phyloP scores from a whole-genome alignment of 306 rosid genomes.

The Castanospermum australe region DNA sequence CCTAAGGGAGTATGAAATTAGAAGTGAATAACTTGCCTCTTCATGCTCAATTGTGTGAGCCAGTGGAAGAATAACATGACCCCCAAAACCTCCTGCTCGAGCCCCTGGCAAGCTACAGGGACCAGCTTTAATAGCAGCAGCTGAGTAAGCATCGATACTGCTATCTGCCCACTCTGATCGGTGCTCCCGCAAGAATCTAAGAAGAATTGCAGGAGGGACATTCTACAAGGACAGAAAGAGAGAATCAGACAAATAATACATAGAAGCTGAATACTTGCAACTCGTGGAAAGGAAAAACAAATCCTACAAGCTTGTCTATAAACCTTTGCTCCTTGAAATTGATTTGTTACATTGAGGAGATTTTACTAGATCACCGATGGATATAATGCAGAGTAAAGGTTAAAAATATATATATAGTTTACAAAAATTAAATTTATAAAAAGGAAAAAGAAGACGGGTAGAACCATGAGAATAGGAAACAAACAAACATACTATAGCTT shows the following conservation, averaged over 20 bases:
- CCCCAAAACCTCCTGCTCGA: slow-evolving; percentile 79
- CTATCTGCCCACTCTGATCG: slow-evolving; percentile 99
- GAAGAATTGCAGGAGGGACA: slow-evolving; percentile 97
- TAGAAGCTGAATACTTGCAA: background rate
- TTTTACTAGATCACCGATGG: too few relatives aligned
- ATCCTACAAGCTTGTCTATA: background rate
- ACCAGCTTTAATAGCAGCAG: slow-evolving; percentile 88
- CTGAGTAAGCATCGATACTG: slow-evolving; percentile 94
- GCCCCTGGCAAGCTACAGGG: slow-evolving; percentile 77
- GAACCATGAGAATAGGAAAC: too few relatives aligned
- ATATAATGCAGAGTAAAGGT: too few relatives aligned
- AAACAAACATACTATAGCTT: too few relatives aligned
- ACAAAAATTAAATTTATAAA: too few relatives aligned
- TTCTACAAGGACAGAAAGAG: slow-evolving; percentile 48
- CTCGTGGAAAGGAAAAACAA: background rate
- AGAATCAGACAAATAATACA: background rate
- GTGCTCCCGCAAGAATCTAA: slow-evolving; percentile 91
- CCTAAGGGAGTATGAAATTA: background rate
- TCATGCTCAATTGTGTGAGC: slow-evolving; percentile 96
- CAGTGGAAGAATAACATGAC: slow-evolving; percentile 94
- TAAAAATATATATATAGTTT: too few relatives aligned
- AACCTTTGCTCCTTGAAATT: background rate
- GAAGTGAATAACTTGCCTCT: slow-evolving; percentile 64
- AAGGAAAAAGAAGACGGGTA: too few relatives aligned
- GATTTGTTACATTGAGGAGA: too few relatives aligned